Conservation (phyloP, 2,329 filamentous ascomycete genomes). For the Aspergillus unguis region DNA sequence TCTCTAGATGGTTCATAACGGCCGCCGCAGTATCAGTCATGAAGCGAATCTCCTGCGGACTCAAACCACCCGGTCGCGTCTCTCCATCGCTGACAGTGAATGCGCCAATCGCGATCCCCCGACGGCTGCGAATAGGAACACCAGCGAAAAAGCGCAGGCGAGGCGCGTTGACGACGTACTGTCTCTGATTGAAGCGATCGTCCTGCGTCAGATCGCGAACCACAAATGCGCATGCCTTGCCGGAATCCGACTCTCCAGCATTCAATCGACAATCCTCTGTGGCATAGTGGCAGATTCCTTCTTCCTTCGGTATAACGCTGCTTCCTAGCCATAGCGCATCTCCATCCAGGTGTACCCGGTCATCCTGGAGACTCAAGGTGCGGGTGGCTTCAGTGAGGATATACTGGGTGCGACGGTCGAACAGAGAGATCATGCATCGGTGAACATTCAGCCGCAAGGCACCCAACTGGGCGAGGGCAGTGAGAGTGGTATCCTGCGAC, state of each 20-base stretch:
- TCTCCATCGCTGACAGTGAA: slow-evolving; percentile 8
- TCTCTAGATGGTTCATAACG: slow-evolving; percentile 14
- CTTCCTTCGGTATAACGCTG: slow-evolving; percentile 27
- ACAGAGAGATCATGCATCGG: slow-evolving; percentile 51
- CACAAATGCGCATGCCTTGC: not conserved
- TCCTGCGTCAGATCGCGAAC: slow-evolving; percentile 6
- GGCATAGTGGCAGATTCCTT: slow-evolving; percentile 28
- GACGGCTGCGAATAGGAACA: slow-evolving; percentile 56
- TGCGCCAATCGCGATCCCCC: slow-evolving; percentile 11
- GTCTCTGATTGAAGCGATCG: not conserved
- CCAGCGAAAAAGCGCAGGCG: slow-evolving; percentile 50
- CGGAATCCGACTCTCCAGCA: not conserved
- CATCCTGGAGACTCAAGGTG: slow-evolving; percentile 28
- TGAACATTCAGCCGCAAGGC: slow-evolving; percentile 43
- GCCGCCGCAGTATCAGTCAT: slow-evolving; percentile 11
- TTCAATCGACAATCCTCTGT: slow-evolving; percentile 6
- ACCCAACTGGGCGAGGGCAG: slow-evolving; percentile 51
- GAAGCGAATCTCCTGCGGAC: slow-evolving; percentile 7
- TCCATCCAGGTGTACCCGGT: not conserved
- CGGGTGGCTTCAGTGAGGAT: slow-evolving; percentile 52
- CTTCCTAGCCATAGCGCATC: slow-evolving; percentile 31
- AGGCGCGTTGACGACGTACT: slow-evolving; percentile 22
- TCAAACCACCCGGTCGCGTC: not conserved
- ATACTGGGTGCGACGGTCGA: slow-evolving; percentile 49
- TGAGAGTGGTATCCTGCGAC: slow-evolving; percentile 39